These are phyloP conservation scores for Scheffersomyces stambukii DNA, from an alignment of 1,139 yeast genomes.

Conservation along the genomic window DNA sequence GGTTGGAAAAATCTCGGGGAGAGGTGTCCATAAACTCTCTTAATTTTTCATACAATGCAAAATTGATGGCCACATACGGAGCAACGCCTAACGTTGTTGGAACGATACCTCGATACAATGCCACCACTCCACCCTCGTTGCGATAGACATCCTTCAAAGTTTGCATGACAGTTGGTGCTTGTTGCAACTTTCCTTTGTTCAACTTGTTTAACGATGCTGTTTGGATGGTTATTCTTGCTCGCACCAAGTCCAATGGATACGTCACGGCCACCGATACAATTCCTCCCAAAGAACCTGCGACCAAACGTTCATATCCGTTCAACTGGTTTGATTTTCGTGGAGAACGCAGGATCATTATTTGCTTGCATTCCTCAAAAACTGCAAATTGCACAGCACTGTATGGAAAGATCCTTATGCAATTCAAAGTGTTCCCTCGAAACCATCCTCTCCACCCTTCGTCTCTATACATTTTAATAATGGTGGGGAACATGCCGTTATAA, in stretches of 20 bases:
- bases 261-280: constrained; percentile 76
- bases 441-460: constrained; percentile 91
- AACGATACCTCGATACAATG: constrained; percentile 77
- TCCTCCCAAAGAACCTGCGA: constrained; percentile 83
- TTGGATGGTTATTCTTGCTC: constrained; percentile 85
- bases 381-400: constrained; percentile 94
- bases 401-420: constrained; percentile 87
- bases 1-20: constrained; percentile 35
- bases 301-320: constrained; percentile 49
- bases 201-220: constrained; percentile 69
- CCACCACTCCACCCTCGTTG: constrained; percentile 77
- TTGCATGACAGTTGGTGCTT: constrained; percentile 67
- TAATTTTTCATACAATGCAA: constrained; percentile 80
- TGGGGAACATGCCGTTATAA: constrained; percentile 70
- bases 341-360: constrained; percentile 28
- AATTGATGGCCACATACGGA: constrained; percentile 91
- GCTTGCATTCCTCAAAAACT: constrained; percentile 72
- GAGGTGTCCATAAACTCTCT: constrained; percentile 51
- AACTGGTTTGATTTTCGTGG: constrained; percentile 31
- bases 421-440: constrained; percentile 85
- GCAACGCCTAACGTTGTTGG: constrained; percentile 95
- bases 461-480: constrained; percentile 71
- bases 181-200: constrained; percentile 37
- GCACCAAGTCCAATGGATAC: constrained; percentile 85
- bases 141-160: constrained; percentile 57